Percentiles rank a stretch among this genome's conserved stretches.
Evolutionary conservation across 176 grass and related monocot species (phyloP).

Genomic region (Alloteropsis semialata): DNA sequence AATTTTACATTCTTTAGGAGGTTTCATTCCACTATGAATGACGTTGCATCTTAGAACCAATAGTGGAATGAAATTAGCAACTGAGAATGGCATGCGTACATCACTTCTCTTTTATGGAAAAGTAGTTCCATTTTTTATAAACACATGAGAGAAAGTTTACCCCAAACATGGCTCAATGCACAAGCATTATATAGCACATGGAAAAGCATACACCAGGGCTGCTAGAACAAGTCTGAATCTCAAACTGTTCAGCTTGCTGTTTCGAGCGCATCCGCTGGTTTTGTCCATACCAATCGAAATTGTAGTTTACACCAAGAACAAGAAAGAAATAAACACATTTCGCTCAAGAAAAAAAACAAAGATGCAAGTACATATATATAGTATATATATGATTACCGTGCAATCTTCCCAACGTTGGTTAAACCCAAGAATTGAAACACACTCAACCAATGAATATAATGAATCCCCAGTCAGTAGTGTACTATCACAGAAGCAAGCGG

Average conservation of each 20-base stretch:
- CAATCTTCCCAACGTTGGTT: not conserved
- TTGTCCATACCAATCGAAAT: not conserved
- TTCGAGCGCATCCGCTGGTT: not conserved
- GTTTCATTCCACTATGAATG: too few species aligned
- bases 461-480: not conserved
- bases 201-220: not conserved
- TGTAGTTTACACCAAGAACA: not conserved
- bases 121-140: not conserved
- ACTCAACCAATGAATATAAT: not conserved
- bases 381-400: not conserved
- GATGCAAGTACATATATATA: not conserved
- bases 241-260: not conserved
- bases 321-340: not conserved
- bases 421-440: not conserved
- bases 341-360: not conserved
- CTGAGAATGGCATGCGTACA: too few species aligned
- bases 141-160: not conserved
- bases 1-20: too few species aligned
- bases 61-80: too few species aligned
- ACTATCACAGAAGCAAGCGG: slow-evolving; percentile 13
- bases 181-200: not conserved
- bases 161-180: not conserved
- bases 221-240: not conserved
- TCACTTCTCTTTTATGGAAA: too few species aligned
- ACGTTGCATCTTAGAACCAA: too few species aligned